Conservation (phyloP, 306 rosid genomes). For the Argentina anserina region DNA sequence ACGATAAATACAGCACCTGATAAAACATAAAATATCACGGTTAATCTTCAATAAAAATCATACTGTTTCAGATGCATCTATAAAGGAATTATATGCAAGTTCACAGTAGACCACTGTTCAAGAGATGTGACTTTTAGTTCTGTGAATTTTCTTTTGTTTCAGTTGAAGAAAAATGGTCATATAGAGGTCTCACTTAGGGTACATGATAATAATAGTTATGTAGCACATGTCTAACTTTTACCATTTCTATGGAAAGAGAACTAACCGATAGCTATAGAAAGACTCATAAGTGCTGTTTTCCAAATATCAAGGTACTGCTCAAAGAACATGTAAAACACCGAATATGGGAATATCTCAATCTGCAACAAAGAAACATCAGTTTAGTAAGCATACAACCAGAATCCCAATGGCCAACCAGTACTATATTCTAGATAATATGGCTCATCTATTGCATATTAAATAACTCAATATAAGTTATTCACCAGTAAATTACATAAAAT, state of each 20-base stretch:
- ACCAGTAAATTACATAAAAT: neutral
- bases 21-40: slow-evolving; percentile 27
- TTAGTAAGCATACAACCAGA: slow-evolving; percentile 10
- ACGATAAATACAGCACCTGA: slow-evolving; percentile 99
- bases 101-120: neutral
- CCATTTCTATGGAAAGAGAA: slow-evolving; percentile 4
- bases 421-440: slow-evolving; percentile 11
- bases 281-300: slow-evolving; percentile 90
- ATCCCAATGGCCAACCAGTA: neutral
- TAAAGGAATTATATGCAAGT: neutral
- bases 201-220: neutral
- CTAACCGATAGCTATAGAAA: slow-evolving; percentile 96
- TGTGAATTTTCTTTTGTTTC: neutral
- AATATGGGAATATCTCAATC: slow-evolving; percentile 97
- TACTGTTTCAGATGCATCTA: neutral
- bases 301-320: slow-evolving; percentile 99
- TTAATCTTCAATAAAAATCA: neutral
- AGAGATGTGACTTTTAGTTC: neutral
- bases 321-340: slow-evolving; percentile 92
- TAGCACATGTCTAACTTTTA: neutral
- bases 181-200: neutral
- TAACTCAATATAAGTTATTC: neutral
- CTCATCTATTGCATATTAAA: neutral
- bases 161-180: neutral
- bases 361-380: slow-evolving; percentile 49